phyloP scores from a whole-genome alignment of 441 rosid species.

The Iberis amara region DNA sequence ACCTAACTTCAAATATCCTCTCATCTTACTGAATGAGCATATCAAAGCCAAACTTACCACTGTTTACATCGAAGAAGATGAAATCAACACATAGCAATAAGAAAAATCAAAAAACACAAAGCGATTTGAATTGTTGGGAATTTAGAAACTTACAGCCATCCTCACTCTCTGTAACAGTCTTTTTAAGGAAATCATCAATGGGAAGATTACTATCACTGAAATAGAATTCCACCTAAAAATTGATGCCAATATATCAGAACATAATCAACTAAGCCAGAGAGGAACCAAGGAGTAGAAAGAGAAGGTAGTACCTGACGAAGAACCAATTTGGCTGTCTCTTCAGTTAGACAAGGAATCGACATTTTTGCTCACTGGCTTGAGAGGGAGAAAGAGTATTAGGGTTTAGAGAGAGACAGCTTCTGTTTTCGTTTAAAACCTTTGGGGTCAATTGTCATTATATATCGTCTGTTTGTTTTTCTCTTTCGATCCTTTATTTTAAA shows the following conservation, averaged over 20 bases:
- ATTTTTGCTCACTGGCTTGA: slow-evolving; percentile 32
- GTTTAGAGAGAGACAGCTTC: slow-evolving; percentile 25
- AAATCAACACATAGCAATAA: not conserved
- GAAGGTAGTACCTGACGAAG: slow-evolving; percentile 61
- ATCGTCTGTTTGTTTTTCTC: not conserved
- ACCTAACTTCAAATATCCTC: slow-evolving; percentile 53
- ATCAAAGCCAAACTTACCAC: slow-evolving; percentile 86
- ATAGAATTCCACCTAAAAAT: slow-evolving; percentile 70
- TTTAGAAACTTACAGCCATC: slow-evolving; percentile 53
- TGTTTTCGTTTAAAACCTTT: not conserved
- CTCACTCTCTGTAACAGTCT: slow-evolving; percentile 48
- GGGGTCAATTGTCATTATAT: too few species aligned
- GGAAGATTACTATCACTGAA: slow-evolving; percentile 86
- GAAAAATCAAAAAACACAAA: not conserved
- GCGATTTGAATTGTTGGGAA: not conserved
- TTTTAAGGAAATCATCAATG: slow-evolving; percentile 58
- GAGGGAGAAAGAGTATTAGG: slow-evolving; percentile 24
- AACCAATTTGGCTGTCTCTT: slow-evolving; percentile 57
- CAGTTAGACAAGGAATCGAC: slow-evolving; percentile 61
- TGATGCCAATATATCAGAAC: slow-evolving; percentile 1
- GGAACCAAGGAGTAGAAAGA: not conserved
- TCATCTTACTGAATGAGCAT: slow-evolving; percentile 88
- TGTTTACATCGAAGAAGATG: slow-evolving; percentile 25
- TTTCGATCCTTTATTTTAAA: not conserved
- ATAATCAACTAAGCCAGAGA: not conserved